phyloP scores from a whole-genome alignment of 768 basidiomycete species.

The Lactifluus subvellereus region DNA sequence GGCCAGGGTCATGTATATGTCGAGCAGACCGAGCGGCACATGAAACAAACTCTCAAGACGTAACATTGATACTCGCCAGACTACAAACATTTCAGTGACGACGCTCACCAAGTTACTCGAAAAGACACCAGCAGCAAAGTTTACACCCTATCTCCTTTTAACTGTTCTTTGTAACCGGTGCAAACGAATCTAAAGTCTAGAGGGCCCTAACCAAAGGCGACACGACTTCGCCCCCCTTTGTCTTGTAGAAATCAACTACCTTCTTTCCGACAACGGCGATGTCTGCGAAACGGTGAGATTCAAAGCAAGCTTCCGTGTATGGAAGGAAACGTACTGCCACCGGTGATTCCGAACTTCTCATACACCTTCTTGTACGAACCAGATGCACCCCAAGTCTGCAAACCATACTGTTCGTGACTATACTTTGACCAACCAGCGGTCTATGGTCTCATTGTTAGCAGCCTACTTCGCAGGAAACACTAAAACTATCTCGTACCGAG shows the following conservation, averaged over 20 bases:
- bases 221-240: slow-evolving; percentile 60
- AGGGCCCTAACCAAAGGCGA: slow-evolving; percentile 78
- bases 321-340: slow-evolving; percentile 46
- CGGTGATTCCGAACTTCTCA: slow-evolving; percentile 84
- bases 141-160: neutral
- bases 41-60: neutral
- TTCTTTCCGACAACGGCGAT: slow-evolving; percentile 81
- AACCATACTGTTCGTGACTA: slow-evolving; percentile 83
- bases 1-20: neutral
- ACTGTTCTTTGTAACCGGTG: neutral
- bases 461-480: neutral
- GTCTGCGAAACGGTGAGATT: slow-evolving; percentile 36
- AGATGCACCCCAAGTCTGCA: slow-evolving; percentile 77
- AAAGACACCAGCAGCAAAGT: neutral
- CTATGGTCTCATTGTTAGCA: slow-evolving; percentile 22
- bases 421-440: slow-evolving; percentile 87
- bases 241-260: slow-evolving; percentile 82
- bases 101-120: neutral
- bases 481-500: slow-evolving; percentile 36
- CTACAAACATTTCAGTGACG: slow-evolving; percentile 3
- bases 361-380: slow-evolving; percentile 89
- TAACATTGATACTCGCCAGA: neutral
- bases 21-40: neutral
- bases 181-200: slow-evolving; percentile 26
- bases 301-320: neutral